phyloP scores from a whole-genome alignment of 306 rosid species.

The Inga leiocalycina region DNA sequence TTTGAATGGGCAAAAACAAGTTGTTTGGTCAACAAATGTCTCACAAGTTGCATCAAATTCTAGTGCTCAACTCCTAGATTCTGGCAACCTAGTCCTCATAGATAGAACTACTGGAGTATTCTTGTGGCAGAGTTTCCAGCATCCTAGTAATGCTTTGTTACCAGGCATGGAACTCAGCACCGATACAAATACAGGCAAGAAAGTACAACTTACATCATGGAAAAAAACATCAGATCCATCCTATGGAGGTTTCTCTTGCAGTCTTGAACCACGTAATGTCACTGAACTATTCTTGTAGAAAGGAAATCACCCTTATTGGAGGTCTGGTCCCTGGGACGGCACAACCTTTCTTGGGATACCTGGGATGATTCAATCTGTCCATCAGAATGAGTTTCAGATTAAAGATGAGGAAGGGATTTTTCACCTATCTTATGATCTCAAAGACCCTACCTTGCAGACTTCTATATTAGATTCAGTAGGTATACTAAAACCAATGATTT shows the following conservation, averaged over 20 bases:
- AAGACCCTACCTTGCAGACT: neutral
- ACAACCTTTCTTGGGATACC: constrained; percentile 34
- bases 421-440: neutral
- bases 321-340: constrained; percentile 37
- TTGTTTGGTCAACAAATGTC: constrained; percentile 44
- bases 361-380: neutral
- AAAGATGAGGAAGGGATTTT: constrained; percentile 2
- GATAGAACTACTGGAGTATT: neutral
- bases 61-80: constrained; percentile 38
- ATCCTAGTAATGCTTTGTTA: constrained; percentile 19
- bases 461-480: constrained; percentile 25
- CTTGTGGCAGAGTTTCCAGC: constrained; percentile 44
- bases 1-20: constrained; percentile 22
- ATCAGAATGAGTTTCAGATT: neutral
- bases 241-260: neutral
- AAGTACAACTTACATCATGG: constrained; percentile 29
- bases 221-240: constrained; percentile 37
- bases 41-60: constrained; percentile 13
- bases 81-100: constrained; percentile 38
- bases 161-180: neutral
- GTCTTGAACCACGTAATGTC: constrained; percentile 2
- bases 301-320: neutral
- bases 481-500: neutral
- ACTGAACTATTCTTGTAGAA: constrained; percentile 35
- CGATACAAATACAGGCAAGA: neutral